phyloP scores from a whole-genome alignment of 768 basidiomycete genomes.

The Galerina marginata region DNA sequence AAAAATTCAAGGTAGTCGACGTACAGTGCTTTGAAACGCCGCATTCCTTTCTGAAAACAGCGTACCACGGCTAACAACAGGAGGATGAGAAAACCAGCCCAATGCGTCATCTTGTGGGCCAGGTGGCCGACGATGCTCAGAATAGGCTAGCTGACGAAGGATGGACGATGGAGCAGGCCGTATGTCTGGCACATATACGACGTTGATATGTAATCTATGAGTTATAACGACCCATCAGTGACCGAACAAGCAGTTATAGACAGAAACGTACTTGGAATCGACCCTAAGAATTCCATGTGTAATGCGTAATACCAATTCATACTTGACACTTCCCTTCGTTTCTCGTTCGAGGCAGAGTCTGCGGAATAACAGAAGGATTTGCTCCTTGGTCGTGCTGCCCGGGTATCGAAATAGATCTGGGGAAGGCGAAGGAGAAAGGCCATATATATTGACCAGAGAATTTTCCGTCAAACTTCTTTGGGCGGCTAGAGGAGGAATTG shows the following conservation, averaged over 20 bases:
- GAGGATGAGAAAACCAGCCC: constrained; percentile 38
- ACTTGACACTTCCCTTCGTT: constrained; percentile 38
- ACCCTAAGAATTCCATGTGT: constrained; percentile 42
- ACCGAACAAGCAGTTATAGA: not conserved
- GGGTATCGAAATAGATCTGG: constrained; percentile 28
- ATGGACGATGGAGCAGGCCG: constrained; percentile 35
- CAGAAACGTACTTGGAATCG: constrained; percentile 42
- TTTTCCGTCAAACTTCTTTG: constrained; percentile 37
- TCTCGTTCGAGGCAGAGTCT: constrained; percentile 42
- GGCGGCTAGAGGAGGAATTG: constrained; percentile 4
- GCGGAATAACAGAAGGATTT: constrained; percentile 30
- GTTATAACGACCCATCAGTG: not conserved
- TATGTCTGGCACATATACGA: constrained; percentile 40
- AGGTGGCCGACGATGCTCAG: constrained; percentile 30
- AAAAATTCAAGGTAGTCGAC: constrained; percentile 6
- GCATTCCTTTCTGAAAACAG: constrained; percentile 28
- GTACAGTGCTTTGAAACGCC: constrained; percentile 34
- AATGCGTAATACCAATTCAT: constrained; percentile 42
- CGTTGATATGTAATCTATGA: constrained; percentile 23
- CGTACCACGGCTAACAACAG: constrained; percentile 24
- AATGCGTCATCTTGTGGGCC: constrained; percentile 39
- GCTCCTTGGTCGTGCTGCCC: not conserved
- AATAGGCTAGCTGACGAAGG: constrained; percentile 41
- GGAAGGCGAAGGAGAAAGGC: constrained; percentile 46
- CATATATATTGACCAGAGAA: constrained; percentile 41